These are phyloP conservation scores for Penicillium sp. DNA, from an alignment of 2,329 filamentous ascomycete genomes.

Conservation along the genomic window DNA sequence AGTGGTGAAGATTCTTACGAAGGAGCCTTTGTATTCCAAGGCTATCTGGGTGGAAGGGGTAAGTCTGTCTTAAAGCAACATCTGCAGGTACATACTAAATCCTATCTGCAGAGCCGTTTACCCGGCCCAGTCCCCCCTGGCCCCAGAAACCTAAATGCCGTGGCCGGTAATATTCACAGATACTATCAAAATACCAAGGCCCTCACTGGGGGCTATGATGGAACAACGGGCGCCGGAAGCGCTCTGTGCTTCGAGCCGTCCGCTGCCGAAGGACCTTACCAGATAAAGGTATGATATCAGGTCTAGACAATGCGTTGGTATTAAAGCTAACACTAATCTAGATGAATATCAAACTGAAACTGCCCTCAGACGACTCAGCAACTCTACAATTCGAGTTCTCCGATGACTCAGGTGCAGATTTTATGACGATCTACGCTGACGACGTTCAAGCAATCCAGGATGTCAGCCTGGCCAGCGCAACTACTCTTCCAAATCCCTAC, in stretches of 20 bases:
- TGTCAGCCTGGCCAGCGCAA: no score
- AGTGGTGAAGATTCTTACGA: background rate
- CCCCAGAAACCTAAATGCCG: background rate
- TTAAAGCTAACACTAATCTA: no score
- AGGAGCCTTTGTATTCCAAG: background rate
- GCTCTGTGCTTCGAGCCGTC: background rate
- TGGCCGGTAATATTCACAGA: background rate
- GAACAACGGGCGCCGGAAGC: no score
- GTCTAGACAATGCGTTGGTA: no score
- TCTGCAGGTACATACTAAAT: no score
- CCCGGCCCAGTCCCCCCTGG: background rate
- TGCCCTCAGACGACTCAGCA: no score
- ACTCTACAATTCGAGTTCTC: background rate
- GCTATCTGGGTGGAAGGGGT: background rate
- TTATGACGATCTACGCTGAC: background rate
- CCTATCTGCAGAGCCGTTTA: background rate
- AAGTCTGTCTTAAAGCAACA: background rate
- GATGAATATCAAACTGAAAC: background rate
- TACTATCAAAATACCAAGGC: background rate
- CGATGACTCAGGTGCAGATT: background rate
- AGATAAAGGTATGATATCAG: background rate
- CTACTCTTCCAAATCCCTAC: no score
- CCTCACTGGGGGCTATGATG: no score
- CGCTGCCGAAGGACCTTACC: background rate
- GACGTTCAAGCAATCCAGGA: background rate